Evolutionary conservation across 176 grass and related monocot genomes (phyloP), one percentile per base, ranked within the genome.

Genomic region (Eragrostis nindensis): DNA sequence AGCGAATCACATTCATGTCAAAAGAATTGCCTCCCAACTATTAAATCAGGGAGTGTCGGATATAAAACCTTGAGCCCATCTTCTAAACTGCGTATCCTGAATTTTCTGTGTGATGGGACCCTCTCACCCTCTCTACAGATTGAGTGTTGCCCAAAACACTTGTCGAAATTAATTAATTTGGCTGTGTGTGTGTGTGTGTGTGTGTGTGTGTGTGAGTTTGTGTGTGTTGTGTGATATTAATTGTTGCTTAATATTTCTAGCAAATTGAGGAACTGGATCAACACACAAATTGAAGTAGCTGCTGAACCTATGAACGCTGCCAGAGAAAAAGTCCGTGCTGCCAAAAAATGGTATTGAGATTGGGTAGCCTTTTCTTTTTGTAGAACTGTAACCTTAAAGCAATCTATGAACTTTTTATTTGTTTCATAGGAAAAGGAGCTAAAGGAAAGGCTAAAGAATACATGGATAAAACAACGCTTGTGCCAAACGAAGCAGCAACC

Each of bases 41-140:
- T 77, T 87, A 13, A 86, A 76, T 70, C 78, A 89, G 53, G 92
- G 78, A 38, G 59, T 80, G 44, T 70, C 70, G 81, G 75, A 85
- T 95, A 98, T 87, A 87, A 91, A 78, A 93, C 74, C 55, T 74
- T 94, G 78, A 86, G 82, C 75, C 50, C 77, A 36, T 91, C 85
- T 78, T 45, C 73, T 48, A 98, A 98, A 76, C 87, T 98, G n/a
- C n/a, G n/a, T n/a, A n/a, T n/a, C 54, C 72, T 98, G 59, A 98
- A 95, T 89, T 87, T 95, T 68, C 68, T 98, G 5, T 98, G 92
- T 75, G 90, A 98, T 66, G 88, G 86, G 82, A n/a, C n/a, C n/a
- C n/a, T n/a, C n/a, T n/a, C n/a, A 56, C 81, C 71, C 90, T 98
- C 45, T 88, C 69, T 71, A 93, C 88, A 21, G 86, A 68, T 92